These are phyloP conservation scores for Anisogramma anomala DNA, from an alignment of 2,329 filamentous ascomycete species.

Conservation along the genomic window DNA sequence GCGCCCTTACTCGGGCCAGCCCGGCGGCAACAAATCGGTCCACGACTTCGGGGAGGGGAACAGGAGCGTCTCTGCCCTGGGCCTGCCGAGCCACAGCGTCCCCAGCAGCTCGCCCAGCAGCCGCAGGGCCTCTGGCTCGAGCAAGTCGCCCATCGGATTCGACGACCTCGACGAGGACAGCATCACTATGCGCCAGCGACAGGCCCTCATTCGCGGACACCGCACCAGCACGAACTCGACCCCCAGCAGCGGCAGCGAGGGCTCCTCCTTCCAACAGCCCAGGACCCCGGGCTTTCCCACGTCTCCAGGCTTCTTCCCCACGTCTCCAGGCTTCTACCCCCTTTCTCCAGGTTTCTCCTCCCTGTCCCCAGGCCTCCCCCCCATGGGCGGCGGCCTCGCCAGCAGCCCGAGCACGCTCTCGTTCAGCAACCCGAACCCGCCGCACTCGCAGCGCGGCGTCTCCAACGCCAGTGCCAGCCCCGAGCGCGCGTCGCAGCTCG, in stretches of 20 bases:
- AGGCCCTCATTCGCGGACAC: slow-evolving; percentile 41
- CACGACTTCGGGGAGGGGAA: slow-evolving; percentile 18
- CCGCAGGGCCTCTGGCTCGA: slow-evolving; percentile 1
- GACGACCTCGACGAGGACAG: slow-evolving; percentile 56
- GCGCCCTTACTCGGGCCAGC: slow-evolving; percentile 15
- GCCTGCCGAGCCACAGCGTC: slow-evolving; percentile 6
- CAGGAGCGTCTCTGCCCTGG: neutral
- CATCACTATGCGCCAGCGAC: slow-evolving; percentile 59
- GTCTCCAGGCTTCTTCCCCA: neutral
- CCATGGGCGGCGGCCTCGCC: slow-evolving; percentile 7
- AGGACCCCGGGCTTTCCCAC: too few relatives aligned
- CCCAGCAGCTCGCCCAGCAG: slow-evolving; percentile 4
- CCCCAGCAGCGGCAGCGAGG: slow-evolving; percentile 5
- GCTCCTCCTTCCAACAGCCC: too few relatives aligned
- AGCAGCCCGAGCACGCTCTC: neutral
- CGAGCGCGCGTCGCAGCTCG: slow-evolving; percentile 47
- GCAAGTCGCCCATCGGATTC: neutral
- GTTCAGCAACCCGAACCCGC: slow-evolving; percentile 34
- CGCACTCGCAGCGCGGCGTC: slow-evolving; percentile 40
- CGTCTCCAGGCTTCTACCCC: neutral
- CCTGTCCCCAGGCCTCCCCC: slow-evolving; percentile 9
- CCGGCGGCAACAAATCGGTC: slow-evolving; percentile 26
- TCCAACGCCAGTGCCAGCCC: slow-evolving; percentile 26
- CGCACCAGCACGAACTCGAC: slow-evolving; percentile 31
- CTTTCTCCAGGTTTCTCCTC: slow-evolving; percentile 7